Conservation (phyloP, 108 stramenopile genomes). For the Epipyxis sp. region DNA sequence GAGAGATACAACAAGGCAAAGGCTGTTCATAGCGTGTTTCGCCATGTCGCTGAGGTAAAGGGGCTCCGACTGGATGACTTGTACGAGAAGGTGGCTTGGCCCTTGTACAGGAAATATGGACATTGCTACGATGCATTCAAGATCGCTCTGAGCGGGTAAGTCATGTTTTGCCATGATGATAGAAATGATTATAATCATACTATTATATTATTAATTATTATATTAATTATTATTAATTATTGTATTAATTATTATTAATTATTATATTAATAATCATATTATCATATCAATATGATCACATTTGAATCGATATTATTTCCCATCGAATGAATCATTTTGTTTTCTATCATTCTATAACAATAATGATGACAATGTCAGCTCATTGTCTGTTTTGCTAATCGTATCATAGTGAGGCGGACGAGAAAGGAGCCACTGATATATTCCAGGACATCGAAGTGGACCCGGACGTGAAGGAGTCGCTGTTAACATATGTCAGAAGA, state of each 20-base stretch:
- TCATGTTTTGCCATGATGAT: no score
- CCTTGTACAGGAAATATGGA: slow-evolving; percentile 90
- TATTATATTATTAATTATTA: no score
- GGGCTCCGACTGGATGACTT: slow-evolving; percentile 83
- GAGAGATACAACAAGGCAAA: slow-evolving; percentile 86
- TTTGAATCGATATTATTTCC: no score
- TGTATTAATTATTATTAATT: no score
- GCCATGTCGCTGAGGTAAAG: slow-evolving; percentile 85
- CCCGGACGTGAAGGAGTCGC: slow-evolving; percentile 44
- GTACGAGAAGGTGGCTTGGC: slow-evolving; percentile 94
- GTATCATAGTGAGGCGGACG: neutral
- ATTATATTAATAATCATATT: no score
- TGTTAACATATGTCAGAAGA: slow-evolving; percentile 65
- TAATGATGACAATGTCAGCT: no score
- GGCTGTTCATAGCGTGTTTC: slow-evolving; percentile 87
- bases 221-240: no score
- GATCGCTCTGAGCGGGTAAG: slow-evolving; percentile 66
- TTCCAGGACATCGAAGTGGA: slow-evolving; percentile 35
- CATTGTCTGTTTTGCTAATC: no score
- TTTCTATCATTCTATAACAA: no score
- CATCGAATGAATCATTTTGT: no score
- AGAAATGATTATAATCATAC: no score
- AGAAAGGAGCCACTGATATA: neutral
- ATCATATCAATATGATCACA: no score
- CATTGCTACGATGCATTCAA: slow-evolving; percentile 98